Percentiles rank a stretch among this genome's conserved stretches.
These are phyloP conservation scores for Trichoderma erinaceum DNA, from an alignment of 495 filamentous ascomycete genomes.

Conservation along the genomic window DNA sequence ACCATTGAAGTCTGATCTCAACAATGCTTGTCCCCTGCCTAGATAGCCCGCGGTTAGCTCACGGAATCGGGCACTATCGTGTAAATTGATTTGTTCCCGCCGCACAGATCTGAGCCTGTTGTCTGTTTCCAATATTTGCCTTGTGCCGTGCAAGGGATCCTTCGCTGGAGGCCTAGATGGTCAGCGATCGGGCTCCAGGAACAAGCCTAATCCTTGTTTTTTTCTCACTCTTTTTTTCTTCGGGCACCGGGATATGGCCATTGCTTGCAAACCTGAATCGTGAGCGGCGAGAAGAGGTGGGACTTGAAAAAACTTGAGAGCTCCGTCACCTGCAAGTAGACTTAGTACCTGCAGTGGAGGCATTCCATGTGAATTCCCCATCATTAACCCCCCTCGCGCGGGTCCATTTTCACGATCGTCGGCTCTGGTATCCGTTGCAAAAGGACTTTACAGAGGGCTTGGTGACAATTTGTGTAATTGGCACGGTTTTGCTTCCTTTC, in stretches of 20 bases:
- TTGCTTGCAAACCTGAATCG: neutral
- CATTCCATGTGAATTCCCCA: neutral
- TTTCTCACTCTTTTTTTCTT: neutral
- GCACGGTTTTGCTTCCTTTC: too few species aligned
- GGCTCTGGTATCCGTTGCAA: neutral
- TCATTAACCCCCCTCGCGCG: neutral
- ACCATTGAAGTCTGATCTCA: neutral
- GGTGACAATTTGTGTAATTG: neutral
- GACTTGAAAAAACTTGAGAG: neutral
- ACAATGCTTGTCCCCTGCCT: neutral
- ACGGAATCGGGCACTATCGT: neutral
- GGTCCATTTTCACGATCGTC: conserved; percentile 2
- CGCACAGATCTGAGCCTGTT: neutral
- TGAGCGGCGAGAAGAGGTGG: neutral
- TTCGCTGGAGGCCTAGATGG: neutral
- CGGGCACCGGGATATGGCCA: neutral
- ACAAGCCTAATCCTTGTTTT: conserved; percentile 1
- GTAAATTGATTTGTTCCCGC: neutral
- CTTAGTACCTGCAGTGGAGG: neutral
- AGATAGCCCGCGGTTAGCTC: neutral
- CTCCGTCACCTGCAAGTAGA: neutral
- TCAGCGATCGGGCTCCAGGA: neutral
- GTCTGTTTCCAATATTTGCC: neutral
- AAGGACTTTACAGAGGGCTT: neutral
- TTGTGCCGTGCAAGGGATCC: neutral